Evolutionary conservation across 352 stramenopile genomes (phyloP), one percentile per base, ranked within the genome.

Genomic region (Globisporangium viniferum): DNA sequence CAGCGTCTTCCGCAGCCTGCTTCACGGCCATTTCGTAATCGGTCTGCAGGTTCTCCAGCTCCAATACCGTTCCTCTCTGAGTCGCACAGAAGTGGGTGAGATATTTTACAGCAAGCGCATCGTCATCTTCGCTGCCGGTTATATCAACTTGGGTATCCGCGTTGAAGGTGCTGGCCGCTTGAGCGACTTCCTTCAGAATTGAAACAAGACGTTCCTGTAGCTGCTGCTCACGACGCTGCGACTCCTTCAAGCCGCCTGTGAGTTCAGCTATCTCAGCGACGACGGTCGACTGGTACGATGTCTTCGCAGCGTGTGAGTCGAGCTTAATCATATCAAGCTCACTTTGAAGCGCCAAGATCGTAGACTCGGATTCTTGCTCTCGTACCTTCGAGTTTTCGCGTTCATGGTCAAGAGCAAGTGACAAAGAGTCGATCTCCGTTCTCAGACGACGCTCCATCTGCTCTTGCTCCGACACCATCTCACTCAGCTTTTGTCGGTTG

Each of bases 41-140:
- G 8, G 60, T 68, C 58, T 86, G 78, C 18, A 88, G 75, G 10
- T 70, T 70, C 33, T 88, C 80, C 24, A 90, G 61, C 55, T 87
- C 75, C 27, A 73, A 61, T 5, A 74, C 59, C 2, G 71, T 78
- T 20, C 73, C 62, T 27, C 69, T 70, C 39, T 85, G 79, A 9
- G 72, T 78, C 33, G 72, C 71, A 31, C 77, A 72, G 31, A 90
- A 65, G 35, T 78, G 65, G 20, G 74, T 59, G 3, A 85, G 63
- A 58, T 78, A 74, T 39, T 72, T 69, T 53, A 70, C 73, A 18
- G 72, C 57, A 9, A 82, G 72, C 36, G 72, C 48, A 8, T 78
- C 73, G 1, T 67, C 69, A n/a, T 65, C 68, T 31, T 76, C 75
- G 6, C 48, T 24, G 20, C 72, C 58, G 27, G 46, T 27, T 56